Percentiles rank a stretch among this genome's conserved stretches.
phyloP scores from a whole-genome alignment of 495 filamentous ascomycete genomes.

The Penicillium fimorum region DNA sequence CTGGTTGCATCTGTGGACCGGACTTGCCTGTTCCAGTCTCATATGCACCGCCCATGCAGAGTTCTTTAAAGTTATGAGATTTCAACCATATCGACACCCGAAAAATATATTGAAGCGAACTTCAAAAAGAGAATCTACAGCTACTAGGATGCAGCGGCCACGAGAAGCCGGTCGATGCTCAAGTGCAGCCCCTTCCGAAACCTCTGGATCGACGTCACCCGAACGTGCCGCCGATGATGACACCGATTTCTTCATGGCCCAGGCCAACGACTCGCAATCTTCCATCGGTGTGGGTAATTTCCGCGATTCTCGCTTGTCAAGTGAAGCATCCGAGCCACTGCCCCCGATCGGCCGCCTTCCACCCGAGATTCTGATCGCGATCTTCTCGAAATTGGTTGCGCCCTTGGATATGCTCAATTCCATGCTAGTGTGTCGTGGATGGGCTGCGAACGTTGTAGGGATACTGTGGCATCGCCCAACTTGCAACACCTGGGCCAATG shows the following conservation, averaged over 20 bases:
- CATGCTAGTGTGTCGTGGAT: constrained; percentile 89
- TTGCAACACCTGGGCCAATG: constrained; percentile 79
- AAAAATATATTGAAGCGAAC: constrained; percentile 18
- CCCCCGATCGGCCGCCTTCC: constrained; percentile 83
- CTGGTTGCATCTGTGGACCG: constrained; percentile 2
- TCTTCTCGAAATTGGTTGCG: constrained; percentile 80
- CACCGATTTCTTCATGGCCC: constrained; percentile 84
- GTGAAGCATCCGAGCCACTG: constrained; percentile 53
- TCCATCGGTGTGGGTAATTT: constrained; percentile 78
- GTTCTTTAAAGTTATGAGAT: constrained; percentile 24
- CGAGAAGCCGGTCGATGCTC: constrained; percentile 40
- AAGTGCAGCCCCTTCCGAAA: constrained; percentile 52
- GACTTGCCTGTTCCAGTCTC: constrained; percentile 5
- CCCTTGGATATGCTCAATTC: constrained; percentile 76
- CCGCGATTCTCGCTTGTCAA: constrained; percentile 63
- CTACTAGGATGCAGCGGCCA: constrained; percentile 39
- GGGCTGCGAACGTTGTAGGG: constrained; percentile 90
- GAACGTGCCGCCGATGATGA: constrained; percentile 83
- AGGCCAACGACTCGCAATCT: constrained; percentile 84
- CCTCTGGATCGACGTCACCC: constrained; percentile 81
- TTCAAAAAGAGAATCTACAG: constrained; percentile 5
- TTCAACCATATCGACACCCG: constrained; percentile 19
- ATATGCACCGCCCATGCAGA: constrained; percentile 18
- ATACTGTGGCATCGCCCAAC: constrained; percentile 92
- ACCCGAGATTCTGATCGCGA: constrained; percentile 88